These are phyloP conservation scores for Aleurites moluccanus DNA, from an alignment of 441 rosid genomes.

Conservation along the genomic window DNA sequence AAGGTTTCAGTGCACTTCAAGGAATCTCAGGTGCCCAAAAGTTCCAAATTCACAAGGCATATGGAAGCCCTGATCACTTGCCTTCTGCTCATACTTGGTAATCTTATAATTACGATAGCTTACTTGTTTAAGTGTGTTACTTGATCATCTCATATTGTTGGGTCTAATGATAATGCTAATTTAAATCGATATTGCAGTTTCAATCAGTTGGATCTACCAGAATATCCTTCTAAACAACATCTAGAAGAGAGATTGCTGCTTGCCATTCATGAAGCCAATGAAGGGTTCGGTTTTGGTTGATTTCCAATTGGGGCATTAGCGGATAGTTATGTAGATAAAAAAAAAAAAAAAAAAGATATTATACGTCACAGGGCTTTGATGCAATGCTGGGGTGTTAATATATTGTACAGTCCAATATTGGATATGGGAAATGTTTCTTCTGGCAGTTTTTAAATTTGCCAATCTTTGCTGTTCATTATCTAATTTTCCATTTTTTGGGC, in stretches of 20 bases:
- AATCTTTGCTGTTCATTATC: conserved; percentile 5
- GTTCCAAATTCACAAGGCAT: conserved; percentile 98
- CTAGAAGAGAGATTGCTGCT: conserved; percentile 87
- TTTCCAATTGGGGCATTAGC: not conserved
- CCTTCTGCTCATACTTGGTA: conserved; percentile 99
- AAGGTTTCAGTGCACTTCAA: conserved; percentile 94
- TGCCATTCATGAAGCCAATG: conserved; percentile 92
- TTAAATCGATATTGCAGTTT: conserved; percentile 50
- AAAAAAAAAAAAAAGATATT: not conserved
- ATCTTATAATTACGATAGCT: not conserved
- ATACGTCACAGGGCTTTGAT: conserved; percentile 18
- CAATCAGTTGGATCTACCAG: conserved; percentile 94
- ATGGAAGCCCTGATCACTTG: conserved; percentile 84
- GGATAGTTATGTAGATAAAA: conserved; percentile 39
- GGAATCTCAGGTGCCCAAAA: conserved; percentile 95
- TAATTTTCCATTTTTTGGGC: not conserved
- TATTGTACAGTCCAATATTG: conserved; percentile 50
- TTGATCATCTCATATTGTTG: not conserved
- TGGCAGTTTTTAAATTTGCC: conserved; percentile 54
- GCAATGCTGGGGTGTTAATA: conserved; percentile 37
- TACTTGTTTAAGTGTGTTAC: not conserved
- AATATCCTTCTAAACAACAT: conserved; percentile 89
- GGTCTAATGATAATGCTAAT: not conserved
- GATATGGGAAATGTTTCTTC: conserved; percentile 36
- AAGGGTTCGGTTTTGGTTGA: conserved; percentile 94